Base-by-base conservation (phyloP, 148 eudicot genomes). In the Suaeda aralocaspica region DNA sequence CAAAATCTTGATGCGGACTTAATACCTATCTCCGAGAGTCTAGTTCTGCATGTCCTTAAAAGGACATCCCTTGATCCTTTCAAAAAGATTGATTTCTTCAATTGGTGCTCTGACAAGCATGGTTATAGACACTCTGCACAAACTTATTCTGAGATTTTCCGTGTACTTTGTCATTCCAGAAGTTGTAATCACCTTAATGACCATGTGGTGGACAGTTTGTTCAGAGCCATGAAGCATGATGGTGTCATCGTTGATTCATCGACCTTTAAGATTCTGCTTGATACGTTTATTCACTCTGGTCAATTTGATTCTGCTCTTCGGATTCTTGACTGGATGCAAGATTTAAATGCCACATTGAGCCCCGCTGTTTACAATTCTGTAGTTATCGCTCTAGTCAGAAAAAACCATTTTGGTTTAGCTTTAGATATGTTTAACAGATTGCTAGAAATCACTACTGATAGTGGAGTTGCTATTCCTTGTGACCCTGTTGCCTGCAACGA, bases 401-500 rank as follows among this genome's bases (percentile, higher is more conserved):
- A 83, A 74, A 81, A 80, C 1, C 81, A 86, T 72, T 42, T 84
- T 67, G 70, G 46, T 66, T 61, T 80, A 55, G 96, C 92, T 30
- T 64, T 86, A 72, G 67, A 83, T 49, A 83, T 88, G 74, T 88
- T 91, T 67, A 60, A 69, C 49, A 83, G 82, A 53, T 79, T 88
- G 18, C 77, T 91, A 31, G 86, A 84, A 52, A 45, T 72, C 24
- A 73, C 76, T 14, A 58, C 29, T 69, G 76, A n/a, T 15, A 13
- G 51, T 75, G 76, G 75, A 30, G 57, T 46, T 59, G 66, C 18
- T 46, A 68, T 74, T 52, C 73, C 82, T 51, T 84, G 80, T 45
- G 83, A 83, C 70, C 66, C 88, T 44, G 10, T 76, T 76, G 82
- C 88, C 49, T 92, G 92, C 78, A 92, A 92, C 70, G 97, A 89